These are phyloP conservation scores for Polysphondylium violaceum DNA, from an alignment of 78 protist species.

Conservation along the genomic window DNA sequence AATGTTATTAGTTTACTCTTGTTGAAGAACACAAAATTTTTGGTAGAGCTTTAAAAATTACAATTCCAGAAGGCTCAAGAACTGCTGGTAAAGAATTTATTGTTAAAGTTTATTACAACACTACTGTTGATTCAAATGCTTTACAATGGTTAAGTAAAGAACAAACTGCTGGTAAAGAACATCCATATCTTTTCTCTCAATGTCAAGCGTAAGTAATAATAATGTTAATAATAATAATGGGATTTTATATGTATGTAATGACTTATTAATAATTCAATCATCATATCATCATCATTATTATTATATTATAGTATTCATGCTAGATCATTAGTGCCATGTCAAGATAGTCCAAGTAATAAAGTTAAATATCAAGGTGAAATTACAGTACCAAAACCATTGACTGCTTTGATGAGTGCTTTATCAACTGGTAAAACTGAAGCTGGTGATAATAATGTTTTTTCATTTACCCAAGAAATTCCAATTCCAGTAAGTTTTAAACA, in stretches of 20 bases:
- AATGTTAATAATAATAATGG: no score
- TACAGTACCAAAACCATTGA: constrained; percentile 72
- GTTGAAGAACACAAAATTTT: constrained; percentile 44
- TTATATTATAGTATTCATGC: constrained; percentile 87
- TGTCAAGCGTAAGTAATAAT: constrained; percentile 86
- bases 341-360: constrained; percentile 90
- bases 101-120: constrained; percentile 72
- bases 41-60: constrained; percentile 59
- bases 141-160: constrained; percentile 80
- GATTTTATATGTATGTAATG: no score
- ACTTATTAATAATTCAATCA: not conserved
- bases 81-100: constrained; percentile 54
- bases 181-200: constrained; percentile 86
- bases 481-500: constrained; percentile 73
- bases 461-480: constrained; percentile 83
- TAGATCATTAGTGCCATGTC: constrained; percentile 88
- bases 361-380: constrained; percentile 84
- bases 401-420: constrained; percentile 90
- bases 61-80: constrained; percentile 37
- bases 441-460: constrained; percentile 25
- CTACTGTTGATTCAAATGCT: constrained; percentile 67
- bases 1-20: constrained; percentile 3
- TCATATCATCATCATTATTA: constrained; percentile 1
- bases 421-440: constrained; percentile 46
- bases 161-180: constrained; percentile 87